Evolutionary conservation across 129 eudicot genomes (phyloP).

Genomic region (Escallonia rubra): DNA sequence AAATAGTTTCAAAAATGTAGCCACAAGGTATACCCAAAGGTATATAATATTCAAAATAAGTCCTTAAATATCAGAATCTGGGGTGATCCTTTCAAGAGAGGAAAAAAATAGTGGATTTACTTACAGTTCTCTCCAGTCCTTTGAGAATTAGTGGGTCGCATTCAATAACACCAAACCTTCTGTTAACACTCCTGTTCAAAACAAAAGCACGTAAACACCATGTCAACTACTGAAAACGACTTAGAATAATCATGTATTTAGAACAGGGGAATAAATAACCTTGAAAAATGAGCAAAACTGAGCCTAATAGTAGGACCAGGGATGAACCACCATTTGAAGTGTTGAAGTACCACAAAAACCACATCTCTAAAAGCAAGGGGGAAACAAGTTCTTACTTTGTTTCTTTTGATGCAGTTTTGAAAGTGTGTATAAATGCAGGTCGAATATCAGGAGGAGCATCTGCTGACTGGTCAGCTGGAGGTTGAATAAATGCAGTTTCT

Average conservation of each 20-base stretch:
- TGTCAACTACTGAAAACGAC: no score
- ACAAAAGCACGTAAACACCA: neutral
- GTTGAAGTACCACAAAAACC: neutral
- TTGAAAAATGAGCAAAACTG: no score
- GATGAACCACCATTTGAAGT: conserved; percentile 1
- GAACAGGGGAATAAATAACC: no score
- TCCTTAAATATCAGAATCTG: neutral
- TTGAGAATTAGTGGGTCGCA: conserved; percentile 77
- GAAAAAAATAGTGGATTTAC: conserved; percentile 6
- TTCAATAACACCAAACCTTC: conserved; percentile 81
- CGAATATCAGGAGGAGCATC: conserved; percentile 75
- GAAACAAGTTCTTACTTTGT: conserved; percentile 34
- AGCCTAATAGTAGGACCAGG: no score
- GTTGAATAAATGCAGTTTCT: conserved; percentile 76
- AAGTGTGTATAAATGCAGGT: conserved; percentile 82
- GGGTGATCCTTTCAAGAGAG: neutral
- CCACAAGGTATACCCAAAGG: neutral
- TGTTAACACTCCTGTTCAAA: conserved; percentile 44
- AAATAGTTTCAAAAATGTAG: neutral
- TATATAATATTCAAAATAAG: neutral
- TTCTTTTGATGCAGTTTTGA: conserved; percentile 39
- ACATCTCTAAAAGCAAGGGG: neutral
- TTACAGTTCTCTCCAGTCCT: conserved; percentile 81
- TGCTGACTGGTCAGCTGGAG: conserved; percentile 61
- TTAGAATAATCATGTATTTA: no score